Evolutionary conservation across 768 basidiomycete species (phyloP).

Genomic region (Tylopilus sp.): DNA sequence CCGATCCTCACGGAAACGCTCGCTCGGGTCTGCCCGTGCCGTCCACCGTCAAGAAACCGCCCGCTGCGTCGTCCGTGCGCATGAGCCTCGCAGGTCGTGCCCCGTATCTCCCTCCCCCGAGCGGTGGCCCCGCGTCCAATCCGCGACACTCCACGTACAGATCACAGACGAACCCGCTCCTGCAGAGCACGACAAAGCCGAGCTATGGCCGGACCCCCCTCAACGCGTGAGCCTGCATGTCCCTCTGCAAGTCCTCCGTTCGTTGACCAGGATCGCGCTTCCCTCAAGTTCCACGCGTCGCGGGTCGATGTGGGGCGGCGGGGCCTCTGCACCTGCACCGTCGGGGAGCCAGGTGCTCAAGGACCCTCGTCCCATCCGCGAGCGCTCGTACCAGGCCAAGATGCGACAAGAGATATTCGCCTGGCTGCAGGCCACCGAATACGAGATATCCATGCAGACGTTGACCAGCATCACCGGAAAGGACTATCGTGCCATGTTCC

Average conservation of each 20-base stretch:
- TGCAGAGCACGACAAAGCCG: constrained; percentile 67
- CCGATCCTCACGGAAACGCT: constrained; percentile 46
- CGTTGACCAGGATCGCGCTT: constrained; percentile 4
- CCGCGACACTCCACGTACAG: constrained; percentile 68
- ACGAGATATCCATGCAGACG: constrained; percentile 64
- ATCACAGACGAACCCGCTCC: constrained; percentile 67
- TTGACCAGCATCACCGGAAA: constrained; percentile 79
- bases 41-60: constrained; percentile 69
- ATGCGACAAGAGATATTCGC: constrained; percentile 74
- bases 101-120: constrained; percentile 39
- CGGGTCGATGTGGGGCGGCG: constrained; percentile 70
- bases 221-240: constrained; percentile 45
- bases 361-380: constrained; percentile 78
- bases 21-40: constrained; percentile 74
- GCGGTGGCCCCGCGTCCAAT: constrained; percentile 42
- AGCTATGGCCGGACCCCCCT: constrained; percentile 72
- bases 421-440: constrained; percentile 65
- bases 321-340: constrained; percentile 40
- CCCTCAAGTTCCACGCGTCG: constrained; percentile 61
- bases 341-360: constrained; percentile 57
- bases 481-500: constrained; percentile 83
- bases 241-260: not conserved
- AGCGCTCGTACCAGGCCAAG: constrained; percentile 65
- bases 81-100: constrained; percentile 76
- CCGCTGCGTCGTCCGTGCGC: constrained; percentile 42